phyloP scores from a whole-genome alignment of 78 protist species.

The Monosiga brevicollis region DNA sequence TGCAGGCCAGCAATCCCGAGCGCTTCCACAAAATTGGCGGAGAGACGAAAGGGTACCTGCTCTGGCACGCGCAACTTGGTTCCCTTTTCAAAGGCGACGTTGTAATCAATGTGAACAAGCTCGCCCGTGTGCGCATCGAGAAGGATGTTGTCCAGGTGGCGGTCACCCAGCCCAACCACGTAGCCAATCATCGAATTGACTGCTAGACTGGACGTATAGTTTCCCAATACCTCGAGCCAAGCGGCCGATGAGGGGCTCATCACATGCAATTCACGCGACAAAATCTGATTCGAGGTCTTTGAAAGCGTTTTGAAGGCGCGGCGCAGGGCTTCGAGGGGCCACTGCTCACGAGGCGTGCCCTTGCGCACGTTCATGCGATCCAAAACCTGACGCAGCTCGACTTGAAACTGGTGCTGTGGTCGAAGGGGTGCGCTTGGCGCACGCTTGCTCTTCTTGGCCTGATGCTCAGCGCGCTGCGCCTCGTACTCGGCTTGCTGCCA shows the following conservation, averaged over 20 bases:
- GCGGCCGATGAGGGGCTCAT: no score
- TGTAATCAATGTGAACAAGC: constrained; percentile 95
- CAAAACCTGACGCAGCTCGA: no score
- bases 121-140: constrained; percentile 68
- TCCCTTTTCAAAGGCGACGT: constrained; percentile 95
- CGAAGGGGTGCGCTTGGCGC: constrained; percentile 5
- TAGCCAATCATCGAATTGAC: constrained; percentile 71
- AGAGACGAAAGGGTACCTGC: constrained; percentile 95
- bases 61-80: constrained; percentile 92
- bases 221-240: not conserved
- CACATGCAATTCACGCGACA: no score
- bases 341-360: no score
- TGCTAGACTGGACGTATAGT: not conserved
- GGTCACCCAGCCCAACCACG: constrained; percentile 84
- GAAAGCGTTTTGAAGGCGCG: no score
- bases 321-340: constrained; percentile 12
- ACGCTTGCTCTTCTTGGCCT: not conserved
- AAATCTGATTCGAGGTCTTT: no score
- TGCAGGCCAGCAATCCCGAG: constrained; percentile 67
- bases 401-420: constrained; percentile 4
- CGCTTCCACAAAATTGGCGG: constrained; percentile 69
- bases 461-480: not conserved
- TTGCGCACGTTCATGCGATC: no score
- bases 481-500: constrained; percentile 4
- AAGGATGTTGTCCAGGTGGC: constrained; percentile 83